A percentile compares a stretch with the other conserved stretches of the same genome.
phyloP scores from a whole-genome alignment of 108 stramenopile species.

The Bacterosira constricta region DNA sequence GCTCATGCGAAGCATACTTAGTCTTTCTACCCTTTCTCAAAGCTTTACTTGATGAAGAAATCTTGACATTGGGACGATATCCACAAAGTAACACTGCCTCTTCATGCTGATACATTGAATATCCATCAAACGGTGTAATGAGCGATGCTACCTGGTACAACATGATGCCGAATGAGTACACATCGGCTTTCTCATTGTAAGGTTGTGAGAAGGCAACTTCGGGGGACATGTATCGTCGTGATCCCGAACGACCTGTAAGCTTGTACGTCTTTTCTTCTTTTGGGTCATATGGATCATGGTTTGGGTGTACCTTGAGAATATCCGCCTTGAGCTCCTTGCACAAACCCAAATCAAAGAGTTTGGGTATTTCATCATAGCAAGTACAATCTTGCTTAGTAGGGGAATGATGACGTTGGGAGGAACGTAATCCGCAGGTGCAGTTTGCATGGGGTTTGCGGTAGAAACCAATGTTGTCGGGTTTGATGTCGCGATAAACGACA shows the following conservation, averaged over 20 bases:
- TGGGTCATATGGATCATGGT: background rate
- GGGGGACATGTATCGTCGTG: slow-evolving; percentile 72
- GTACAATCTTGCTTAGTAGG: background rate
- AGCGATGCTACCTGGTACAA: slow-evolving; percentile 70
- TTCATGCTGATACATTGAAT: slow-evolving; percentile 17
- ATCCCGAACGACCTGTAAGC: slow-evolving; percentile 69
- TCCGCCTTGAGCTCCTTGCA: slow-evolving; percentile 59
- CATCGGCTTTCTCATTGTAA: slow-evolving; percentile 54
- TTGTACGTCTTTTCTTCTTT: slow-evolving; percentile 51
- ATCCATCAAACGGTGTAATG: slow-evolving; percentile 44
- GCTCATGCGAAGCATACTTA: no score
- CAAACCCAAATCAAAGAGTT: slow-evolving; percentile 74
- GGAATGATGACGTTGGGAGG: background rate
- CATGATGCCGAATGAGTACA: slow-evolving; percentile 69
- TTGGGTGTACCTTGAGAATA: background rate
- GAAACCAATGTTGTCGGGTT: slow-evolving; percentile 74
- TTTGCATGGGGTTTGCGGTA: slow-evolving; percentile 12
- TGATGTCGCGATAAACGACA: slow-evolving; percentile 61
- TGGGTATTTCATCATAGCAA: slow-evolving; percentile 31
- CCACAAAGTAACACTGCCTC: slow-evolving; percentile 13
- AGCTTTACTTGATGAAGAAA: background rate
- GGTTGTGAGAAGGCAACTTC: slow-evolving; percentile 55
- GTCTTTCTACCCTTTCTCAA: background rate
- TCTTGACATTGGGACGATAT: slow-evolving; percentile 4
- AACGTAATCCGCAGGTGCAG: slow-evolving; percentile 10